These are phyloP conservation scores for Melanogaster broomeanus DNA, from an alignment of 768 basidiomycete genomes.

Conservation along the genomic window DNA sequence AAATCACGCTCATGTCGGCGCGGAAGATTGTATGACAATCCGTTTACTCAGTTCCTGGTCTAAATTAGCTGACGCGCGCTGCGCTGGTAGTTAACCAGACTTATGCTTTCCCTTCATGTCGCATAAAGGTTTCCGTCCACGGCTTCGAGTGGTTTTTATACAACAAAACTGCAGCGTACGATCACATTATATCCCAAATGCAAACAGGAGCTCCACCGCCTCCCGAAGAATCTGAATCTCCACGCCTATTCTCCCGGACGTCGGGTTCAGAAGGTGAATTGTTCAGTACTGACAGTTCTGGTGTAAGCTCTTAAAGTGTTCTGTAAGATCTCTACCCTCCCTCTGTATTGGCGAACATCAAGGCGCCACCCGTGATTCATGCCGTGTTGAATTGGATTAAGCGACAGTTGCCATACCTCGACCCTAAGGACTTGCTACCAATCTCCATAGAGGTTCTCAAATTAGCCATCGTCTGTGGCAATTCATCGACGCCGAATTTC, in stretches of 20 bases:
- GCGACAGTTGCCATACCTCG: conserved; percentile 66
- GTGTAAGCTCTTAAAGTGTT: neutral
- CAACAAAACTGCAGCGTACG: conserved; percentile 87
- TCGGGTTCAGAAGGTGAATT: conserved; percentile 41
- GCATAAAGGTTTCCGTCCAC: conserved; percentile 77
- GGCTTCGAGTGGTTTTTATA: conserved; percentile 94
- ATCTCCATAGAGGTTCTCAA: conserved; percentile 77
- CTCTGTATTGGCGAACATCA: conserved; percentile 27
- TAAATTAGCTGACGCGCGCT: conserved; percentile 8
- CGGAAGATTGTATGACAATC: conserved; percentile 52
- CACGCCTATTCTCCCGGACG: conserved; percentile 40
- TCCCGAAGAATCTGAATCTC: conserved; percentile 32
- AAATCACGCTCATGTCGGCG: conserved; percentile 43
- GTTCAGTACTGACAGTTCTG: neutral
- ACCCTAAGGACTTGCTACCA: conserved; percentile 85
- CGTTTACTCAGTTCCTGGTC: neutral
- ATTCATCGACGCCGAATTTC: conserved; percentile 79
- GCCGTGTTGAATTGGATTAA: conserved; percentile 52
- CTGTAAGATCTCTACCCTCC: conserved; percentile 24
- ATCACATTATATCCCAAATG: conserved; percentile 82
- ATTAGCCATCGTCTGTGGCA: conserved; percentile 84
- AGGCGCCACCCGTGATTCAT: conserved; percentile 36
- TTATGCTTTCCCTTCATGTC: conserved; percentile 57
- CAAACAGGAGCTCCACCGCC: conserved; percentile 33
- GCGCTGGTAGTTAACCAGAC: conserved; percentile 35